Evolutionary conservation across 1,284 basidiomycete genomes (phyloP).

Genomic region (Mycosarcoma mackinlayi): DNA sequence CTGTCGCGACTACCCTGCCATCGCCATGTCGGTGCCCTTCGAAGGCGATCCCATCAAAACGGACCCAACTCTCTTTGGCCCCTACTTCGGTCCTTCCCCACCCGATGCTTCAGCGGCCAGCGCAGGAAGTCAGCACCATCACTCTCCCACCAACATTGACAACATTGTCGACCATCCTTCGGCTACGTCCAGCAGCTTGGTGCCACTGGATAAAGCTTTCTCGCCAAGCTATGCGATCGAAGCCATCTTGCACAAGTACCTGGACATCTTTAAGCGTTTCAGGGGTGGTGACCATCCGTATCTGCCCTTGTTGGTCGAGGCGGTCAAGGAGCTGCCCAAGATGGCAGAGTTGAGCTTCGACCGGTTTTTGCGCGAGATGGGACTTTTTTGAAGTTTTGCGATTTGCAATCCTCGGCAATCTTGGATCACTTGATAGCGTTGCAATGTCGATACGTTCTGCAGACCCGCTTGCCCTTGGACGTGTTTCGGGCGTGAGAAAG

Average conservation of each 20-base stretch:
- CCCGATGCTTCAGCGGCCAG: not conserved
- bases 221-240: slow-evolving; percentile 46
- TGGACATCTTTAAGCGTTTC: slow-evolving; percentile 54
- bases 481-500: no score
- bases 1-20: slow-evolving; percentile 50
- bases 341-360: slow-evolving; percentile 49
- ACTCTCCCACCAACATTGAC: slow-evolving; percentile 3
- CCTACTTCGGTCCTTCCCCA: slow-evolving; percentile 39
- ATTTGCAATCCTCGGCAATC: not conserved
- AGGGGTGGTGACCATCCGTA: slow-evolving; percentile 55
- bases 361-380: slow-evolving; percentile 36
- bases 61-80: slow-evolving; percentile 37
- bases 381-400: slow-evolving; percentile 16
- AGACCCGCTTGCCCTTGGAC: no score
- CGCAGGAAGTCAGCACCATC: slow-evolving; percentile 6
- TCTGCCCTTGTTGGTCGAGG: slow-evolving; percentile 43
- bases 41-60: slow-evolving; percentile 48
- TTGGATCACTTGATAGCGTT: not conserved
- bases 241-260: slow-evolving; percentile 55
- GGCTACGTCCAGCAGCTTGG: slow-evolving; percentile 7
- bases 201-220: slow-evolving; percentile 41
- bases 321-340: slow-evolving; percentile 53
- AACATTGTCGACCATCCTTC: slow-evolving; percentile 11
- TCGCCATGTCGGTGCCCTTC: slow-evolving; percentile 47
- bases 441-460: no score